Evolutionary conservation across 2,329 filamentous ascomycete genomes (phyloP), one percentile per base, ranked within the genome.

Genomic region (Colletotrichum eremochloae): DNA sequence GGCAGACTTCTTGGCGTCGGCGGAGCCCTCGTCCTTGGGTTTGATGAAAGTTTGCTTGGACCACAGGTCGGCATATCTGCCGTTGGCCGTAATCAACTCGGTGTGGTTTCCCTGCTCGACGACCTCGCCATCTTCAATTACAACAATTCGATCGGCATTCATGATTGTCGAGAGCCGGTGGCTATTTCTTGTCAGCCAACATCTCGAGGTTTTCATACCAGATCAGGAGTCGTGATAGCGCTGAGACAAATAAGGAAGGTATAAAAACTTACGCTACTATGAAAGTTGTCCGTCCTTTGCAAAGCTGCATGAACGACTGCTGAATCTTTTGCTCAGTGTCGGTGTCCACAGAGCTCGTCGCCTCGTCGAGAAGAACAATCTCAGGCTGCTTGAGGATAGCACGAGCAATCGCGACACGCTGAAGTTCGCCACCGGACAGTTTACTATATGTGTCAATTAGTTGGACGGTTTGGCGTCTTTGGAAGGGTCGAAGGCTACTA

Each of bases 331-430:
- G 88, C 79, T 93, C 91, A 1, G 90, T 92, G 44, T 91, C 89
- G 0, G 91, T 91, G 73, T 94, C 91, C 70, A 96, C 91, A 8
- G 93, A 91, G 48, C 92, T 94, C 5, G 94, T 95, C 1, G 93
- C 91, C 80, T 95, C 93, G 75, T 96, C 93, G 0, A 96, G 86
- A 50, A 96, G 86, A 12, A 96, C 89, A 72, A 95, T 91, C 68
- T 93, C 90, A 0, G 93, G 93, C 71, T 89, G 87, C 80, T 94
- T 93, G 75, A 95, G 83, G 60, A 96, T 87, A 1, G 93, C 92
- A 36, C 93, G 89, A 9, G 91, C 91, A 77, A 92, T 92, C 6
- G 91, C 90, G 38, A 92, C 86, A 58, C 91, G 87, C 76, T 93
- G 91, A 7, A 92, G 81, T 77, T 93, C 90, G 33, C 91, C 91